Base-by-base conservation (phyloP, 805 yeast species). In the Kockiozyma suomiensis region DNA sequence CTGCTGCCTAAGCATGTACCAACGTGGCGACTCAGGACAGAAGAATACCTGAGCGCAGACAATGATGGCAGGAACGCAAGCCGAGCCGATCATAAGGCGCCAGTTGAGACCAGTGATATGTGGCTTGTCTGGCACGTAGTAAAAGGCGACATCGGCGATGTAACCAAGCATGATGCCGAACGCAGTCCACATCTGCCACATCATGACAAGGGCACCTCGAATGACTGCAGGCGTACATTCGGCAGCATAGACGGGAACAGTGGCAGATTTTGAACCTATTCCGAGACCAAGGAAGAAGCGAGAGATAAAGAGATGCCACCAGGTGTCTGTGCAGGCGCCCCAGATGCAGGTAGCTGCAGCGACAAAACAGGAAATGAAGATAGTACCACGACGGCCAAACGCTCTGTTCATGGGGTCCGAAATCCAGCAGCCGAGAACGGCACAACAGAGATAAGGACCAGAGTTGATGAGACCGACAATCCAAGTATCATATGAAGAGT, bases 131-230 rank as follows among this genome's bases (percentile, higher is more conserved):
- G 60, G 63, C 64, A 82, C 78, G 55, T 82, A 77, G 30, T 81
- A 80, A 69, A 85, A 83, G 0, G 85, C 86, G 60, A 85, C 78
- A 26, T 81, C 78, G 19, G 85, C 77, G 35, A 84, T 82, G 61
- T 83, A 83, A 21, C 90, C 90, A 65, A 85, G 76, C 82, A 83
- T 81, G 63, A 86, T 84, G 60, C 90, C 90, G 54, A 85, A 81
- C 1, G 90, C 89, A n/a, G 88, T 85, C 77, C 85, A 85, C 67
- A 84, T 82, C 74, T 86, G 90, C 87, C 88, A 85, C 74, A 82
- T 76, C 86, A 85, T 84, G 50, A 84, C 84, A 60, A 86, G 75
- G 0, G 88, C 82, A 50, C 90, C 90, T 69, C 90, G 77, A 42
- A 82, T 79, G 12, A 74, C 73, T 13, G 81, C 81, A 1, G 88